Evolutionary conservation across 352 stramenopile species (phyloP), one percentile per base, ranked within the genome.

Genomic region (Aphanomyces cochlioides): DNA sequence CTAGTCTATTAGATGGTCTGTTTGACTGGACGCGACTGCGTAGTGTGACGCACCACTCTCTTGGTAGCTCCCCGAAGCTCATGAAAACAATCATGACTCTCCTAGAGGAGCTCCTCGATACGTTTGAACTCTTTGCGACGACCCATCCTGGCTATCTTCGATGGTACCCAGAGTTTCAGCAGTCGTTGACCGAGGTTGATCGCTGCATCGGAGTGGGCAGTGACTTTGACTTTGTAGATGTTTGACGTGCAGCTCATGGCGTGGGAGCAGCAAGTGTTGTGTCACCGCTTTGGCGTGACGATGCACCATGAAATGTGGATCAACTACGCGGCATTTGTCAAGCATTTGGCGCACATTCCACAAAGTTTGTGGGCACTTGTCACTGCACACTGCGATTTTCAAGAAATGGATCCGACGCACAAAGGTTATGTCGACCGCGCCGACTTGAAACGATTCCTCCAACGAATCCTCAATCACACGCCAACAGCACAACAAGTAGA

Each of bases 241-340:
- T 58, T 58, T 58, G 8, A n/a, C 50, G 50, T 58, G 50, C n/a
- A 58, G n/a, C 37, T n/a, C n/a, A 58, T 58, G 50, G n/a, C 50
- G n/a, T 58, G 50, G 50, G 50, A 58, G 50, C 50, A 58, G n/a
- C 50, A 58, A 58, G 50, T 58, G 50, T 10, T 58, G 50, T 58
- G 50, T 19, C 50, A 58, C n/a, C 50, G 50, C 8, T 58, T 58
- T 34, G 50, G 50, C 8, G 8, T 58, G 50, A 58, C 50, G 2
- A 58, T 58, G 50, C 50, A 58, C 50, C 50, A 58, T 58, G 50
- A 58, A 19, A 58, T 58, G 50, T 58, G 50, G 50, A 58, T 58
- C 50, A 34, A 58, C n/a, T n/a, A 38, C 50, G 8, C n/a, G 7
- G 50, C 50, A 34, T 58, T 58, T 34, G 50, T 58, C 50, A 10